Conservation (phyloP, 345 rosid species). For the Eucalyptus fibrosa region DNA sequence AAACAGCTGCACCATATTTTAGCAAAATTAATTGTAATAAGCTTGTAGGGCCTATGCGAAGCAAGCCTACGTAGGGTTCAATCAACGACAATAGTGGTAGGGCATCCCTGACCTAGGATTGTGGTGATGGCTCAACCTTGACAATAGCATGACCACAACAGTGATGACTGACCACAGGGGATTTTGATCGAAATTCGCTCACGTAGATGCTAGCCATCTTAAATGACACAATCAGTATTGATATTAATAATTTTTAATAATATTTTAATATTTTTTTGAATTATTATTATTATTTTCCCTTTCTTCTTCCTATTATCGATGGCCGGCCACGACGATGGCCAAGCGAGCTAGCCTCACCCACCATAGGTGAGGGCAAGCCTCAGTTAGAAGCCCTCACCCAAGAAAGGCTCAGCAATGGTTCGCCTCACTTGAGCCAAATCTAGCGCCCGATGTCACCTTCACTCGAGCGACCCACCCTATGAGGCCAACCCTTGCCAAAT, state of each 20-base stretch:
- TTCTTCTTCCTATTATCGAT: neutral
- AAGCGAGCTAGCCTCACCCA: neutral
- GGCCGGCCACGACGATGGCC: rapidly evolving
- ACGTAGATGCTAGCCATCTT: rapidly evolving
- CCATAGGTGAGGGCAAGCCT: too few relatives aligned
- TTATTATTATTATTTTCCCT: neutral
- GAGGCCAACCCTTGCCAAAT: too few relatives aligned
- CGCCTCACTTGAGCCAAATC: rapidly evolving
- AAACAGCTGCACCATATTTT: too few relatives aligned
- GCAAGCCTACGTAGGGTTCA: neutral
- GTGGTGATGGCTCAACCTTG: neutral
- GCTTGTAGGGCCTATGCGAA: neutral
- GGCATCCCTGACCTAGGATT: neutral
- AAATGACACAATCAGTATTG: rapidly evolving
- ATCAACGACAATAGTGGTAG: rapidly evolving
- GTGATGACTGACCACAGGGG: rapidly evolving
- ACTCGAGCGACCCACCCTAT: rapidly evolving
- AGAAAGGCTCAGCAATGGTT: too few relatives aligned
- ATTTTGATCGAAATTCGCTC: rapidly evolving
- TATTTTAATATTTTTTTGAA: too few relatives aligned
- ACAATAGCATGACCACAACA: rapidly evolving
- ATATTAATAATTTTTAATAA: too few relatives aligned
- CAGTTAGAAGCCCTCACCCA: rapidly evolving
- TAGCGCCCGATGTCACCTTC: rapidly evolving
- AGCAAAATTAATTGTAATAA: neutral